These are phyloP conservation scores for Fusarium tuaranense DNA, from an alignment of 2,329 filamentous ascomycete genomes.

Conservation along the genomic window DNA sequence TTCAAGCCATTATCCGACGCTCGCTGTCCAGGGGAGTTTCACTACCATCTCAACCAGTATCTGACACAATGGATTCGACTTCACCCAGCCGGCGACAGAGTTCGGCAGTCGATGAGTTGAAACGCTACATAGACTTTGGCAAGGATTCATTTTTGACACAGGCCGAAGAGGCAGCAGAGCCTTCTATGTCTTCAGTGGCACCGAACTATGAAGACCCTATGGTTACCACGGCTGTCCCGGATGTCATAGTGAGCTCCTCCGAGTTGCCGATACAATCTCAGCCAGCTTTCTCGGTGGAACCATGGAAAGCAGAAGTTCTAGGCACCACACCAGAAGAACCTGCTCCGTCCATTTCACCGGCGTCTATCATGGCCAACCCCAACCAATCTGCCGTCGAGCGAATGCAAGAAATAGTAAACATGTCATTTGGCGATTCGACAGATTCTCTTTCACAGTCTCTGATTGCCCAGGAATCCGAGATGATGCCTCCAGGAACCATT, in stretches of 20 bases:
- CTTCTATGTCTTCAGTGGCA: constrained; percentile 6
- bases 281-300: constrained; percentile 33
- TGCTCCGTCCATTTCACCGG: constrained; percentile 43
- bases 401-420: constrained; percentile 36
- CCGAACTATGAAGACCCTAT: constrained; percentile 4
- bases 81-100: constrained; percentile 22
- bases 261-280: constrained; percentile 31
- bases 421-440: constrained; percentile 32
- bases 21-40: not conserved
- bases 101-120: constrained; percentile 40
- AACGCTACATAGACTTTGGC: constrained; percentile 40
- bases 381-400: constrained; percentile 35
- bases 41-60: not conserved
- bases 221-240: constrained; percentile 1
- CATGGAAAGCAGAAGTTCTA: constrained; percentile 42
- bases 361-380: constrained; percentile 42
- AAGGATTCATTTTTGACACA: constrained; percentile 28
- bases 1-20: not conserved
- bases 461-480: constrained; percentile 31
- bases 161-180: constrained; percentile 12
- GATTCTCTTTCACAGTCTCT: constrained; percentile 32
- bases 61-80: constrained; percentile 31
- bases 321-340: constrained; percentile 33
- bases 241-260: constrained; percentile 29
- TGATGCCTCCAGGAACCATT: constrained; percentile 48